Evolutionary conservation across 257 asterid species (phyloP).

Genomic region (Thymus mandschuricus): DNA sequence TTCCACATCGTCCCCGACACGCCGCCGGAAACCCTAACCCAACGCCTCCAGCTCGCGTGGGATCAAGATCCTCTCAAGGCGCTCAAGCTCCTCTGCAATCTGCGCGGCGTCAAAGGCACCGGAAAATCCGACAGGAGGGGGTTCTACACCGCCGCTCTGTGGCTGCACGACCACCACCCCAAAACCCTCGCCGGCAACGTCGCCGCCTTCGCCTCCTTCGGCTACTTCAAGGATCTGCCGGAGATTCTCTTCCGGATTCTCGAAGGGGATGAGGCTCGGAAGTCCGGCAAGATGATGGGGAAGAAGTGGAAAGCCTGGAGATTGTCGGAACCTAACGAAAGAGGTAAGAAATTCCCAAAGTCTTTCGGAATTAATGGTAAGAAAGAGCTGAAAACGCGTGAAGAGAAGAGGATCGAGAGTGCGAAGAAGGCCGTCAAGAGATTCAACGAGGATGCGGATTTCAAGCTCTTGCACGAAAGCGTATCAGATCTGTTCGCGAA

Average conservation of each 20-base stretch:
- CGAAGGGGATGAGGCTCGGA: conserved; percentile 38
- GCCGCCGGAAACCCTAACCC: conserved; percentile 15
- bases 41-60: conserved; percentile 2
- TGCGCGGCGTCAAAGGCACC: conserved; percentile 18
- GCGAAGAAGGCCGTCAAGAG: conserved; percentile 44
- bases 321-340: background rate
- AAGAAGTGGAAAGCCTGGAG: background rate
- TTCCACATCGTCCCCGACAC: conserved; percentile 20
- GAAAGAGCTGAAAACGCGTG: background rate
- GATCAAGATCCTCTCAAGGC: conserved; percentile 41
- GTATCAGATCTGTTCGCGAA: background rate
- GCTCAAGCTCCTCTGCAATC: conserved; percentile 15
- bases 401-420: conserved; percentile 33
- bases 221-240: conserved; percentile 55
- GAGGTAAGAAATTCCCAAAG: background rate
- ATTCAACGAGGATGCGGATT: conserved; percentile 23
- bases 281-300: conserved; percentile 16
- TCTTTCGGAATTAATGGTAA: background rate
- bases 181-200: conserved; percentile 48
- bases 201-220: conserved; percentile 39
- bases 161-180: conserved; percentile 40
- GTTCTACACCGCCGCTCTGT: conserved; percentile 30
- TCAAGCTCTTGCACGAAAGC: background rate
- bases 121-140: conserved; percentile 4
- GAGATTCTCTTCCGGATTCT: conserved; percentile 15